Conservation (phyloP, 2,329 filamentous ascomycete species). For the Nigrograna mackinnonii region DNA sequence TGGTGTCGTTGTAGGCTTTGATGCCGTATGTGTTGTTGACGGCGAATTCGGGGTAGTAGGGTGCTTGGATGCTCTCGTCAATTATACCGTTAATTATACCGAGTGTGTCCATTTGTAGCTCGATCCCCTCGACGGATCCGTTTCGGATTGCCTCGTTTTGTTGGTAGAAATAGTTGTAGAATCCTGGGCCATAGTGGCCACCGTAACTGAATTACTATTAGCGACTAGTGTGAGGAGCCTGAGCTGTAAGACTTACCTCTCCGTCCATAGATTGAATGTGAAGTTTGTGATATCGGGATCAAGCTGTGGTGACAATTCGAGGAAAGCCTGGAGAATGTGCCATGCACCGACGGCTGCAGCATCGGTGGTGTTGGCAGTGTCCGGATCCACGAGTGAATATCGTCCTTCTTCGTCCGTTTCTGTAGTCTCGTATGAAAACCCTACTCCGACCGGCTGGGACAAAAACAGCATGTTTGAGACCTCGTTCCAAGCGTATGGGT, state of each 20-base stretch:
- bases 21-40: slow-evolving; percentile 61
- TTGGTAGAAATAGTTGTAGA: slow-evolving; percentile 61
- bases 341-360: slow-evolving; percentile 38
- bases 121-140: slow-evolving; percentile 50
- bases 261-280: slow-evolving; percentile 54
- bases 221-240: not conserved
- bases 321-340: slow-evolving; percentile 40
- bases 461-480: slow-evolving; percentile 44
- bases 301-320: slow-evolving; percentile 42
- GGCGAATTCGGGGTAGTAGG: slow-evolving; percentile 53
- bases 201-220: slow-evolving; percentile 24
- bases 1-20: slow-evolving; percentile 50
- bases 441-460: slow-evolving; percentile 43
- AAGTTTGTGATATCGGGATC: slow-evolving; percentile 56
- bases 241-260: slow-evolving; percentile 31
- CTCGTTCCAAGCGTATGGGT: slow-evolving; percentile 45
- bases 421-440: slow-evolving; percentile 43
- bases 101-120: slow-evolving; percentile 57
- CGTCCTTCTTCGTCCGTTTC: slow-evolving; percentile 24
- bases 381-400: slow-evolving; percentile 34
- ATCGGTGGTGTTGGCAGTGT: slow-evolving; percentile 35
- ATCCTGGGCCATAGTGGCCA: slow-evolving; percentile 57
- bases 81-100: slow-evolving; percentile 61
- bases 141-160: slow-evolving; percentile 58
- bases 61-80: slow-evolving; percentile 52